A percentile compares a stretch with the other conserved stretches of the same genome.
phyloP scores from a whole-genome alignment of 305 asterid species.

The Fraxinus nigra region DNA sequence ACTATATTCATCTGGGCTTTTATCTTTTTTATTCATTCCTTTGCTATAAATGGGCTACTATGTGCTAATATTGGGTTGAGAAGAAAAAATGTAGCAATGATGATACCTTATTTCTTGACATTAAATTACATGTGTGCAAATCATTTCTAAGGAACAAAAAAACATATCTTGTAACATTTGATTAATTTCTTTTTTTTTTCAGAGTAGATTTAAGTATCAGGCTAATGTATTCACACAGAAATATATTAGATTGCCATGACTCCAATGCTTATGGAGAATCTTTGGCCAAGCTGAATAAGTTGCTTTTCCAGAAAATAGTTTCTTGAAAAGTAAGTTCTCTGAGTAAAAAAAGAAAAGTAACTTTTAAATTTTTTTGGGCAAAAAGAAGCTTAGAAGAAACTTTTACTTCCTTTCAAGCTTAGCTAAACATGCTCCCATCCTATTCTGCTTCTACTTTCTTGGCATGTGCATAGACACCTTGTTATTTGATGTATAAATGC shows the following conservation, averaged over 20 bases:
- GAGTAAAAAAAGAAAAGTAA: neutral
- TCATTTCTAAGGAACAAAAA: neutral
- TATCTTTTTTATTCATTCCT: neutral
- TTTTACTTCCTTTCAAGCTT: neutral
- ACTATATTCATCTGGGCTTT: neutral
- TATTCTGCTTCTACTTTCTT: neutral
- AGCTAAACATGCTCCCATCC: neutral
- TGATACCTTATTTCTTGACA: neutral
- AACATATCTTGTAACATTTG: neutral
- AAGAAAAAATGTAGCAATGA: neutral
- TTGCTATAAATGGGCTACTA: neutral
- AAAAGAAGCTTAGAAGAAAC: neutral
- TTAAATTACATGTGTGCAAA: neutral
- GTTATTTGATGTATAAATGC: neutral
- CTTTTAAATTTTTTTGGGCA: neutral
- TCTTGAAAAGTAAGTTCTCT: neutral
- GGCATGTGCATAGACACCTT: slow-evolving; percentile 3
- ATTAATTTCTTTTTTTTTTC: neutral
- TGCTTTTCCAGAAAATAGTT: neutral
- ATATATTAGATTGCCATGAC: neutral
- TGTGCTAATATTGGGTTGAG: neutral
- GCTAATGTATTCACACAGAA: neutral
- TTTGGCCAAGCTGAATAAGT: neutral
- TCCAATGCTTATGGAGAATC: neutral
- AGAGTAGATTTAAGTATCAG: neutral